Percentiles rank a stretch among this genome's conserved stretches.
phyloP scores from a whole-genome alignment of 768 basidiomycete genomes.

The Hirschioporus abietinus region DNA sequence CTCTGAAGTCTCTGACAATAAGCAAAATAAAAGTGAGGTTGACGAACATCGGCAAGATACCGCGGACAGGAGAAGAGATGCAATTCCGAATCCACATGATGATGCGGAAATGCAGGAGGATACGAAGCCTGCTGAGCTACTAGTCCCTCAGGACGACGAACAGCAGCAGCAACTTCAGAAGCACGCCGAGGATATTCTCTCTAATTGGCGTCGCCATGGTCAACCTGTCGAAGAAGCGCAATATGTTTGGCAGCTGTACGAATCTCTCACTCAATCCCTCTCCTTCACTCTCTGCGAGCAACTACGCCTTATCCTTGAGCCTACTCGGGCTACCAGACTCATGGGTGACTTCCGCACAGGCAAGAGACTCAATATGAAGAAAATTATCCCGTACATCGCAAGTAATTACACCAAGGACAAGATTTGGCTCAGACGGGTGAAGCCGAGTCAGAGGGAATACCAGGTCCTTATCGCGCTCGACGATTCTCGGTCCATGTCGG shows the following conservation, averaged over 20 bases:
- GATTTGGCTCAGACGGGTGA: slow-evolving; percentile 94
- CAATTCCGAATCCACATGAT: neutral
- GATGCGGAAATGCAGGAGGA: neutral
- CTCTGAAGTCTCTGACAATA: slow-evolving; percentile 6
- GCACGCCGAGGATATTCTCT: slow-evolving; percentile 45
- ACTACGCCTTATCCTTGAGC: slow-evolving; percentile 91
- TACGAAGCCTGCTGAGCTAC: neutral
- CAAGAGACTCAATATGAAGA: slow-evolving; percentile 98
- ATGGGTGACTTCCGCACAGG: slow-evolving; percentile 97
- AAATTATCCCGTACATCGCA: slow-evolving; percentile 96
- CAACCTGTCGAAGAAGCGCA: slow-evolving; percentile 54
- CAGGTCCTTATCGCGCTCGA: slow-evolving; percentile 93
- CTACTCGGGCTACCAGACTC: slow-evolving; percentile 87
- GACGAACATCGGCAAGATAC: neutral
- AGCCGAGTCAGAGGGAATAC: slow-evolving; percentile 91
- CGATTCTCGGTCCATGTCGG: slow-evolving; percentile 96
- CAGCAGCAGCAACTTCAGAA: slow-evolving; percentile 12
- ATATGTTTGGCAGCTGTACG: slow-evolving; percentile 88
- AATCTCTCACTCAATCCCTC: slow-evolving; percentile 84
- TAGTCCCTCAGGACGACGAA: neutral
- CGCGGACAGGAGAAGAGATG: neutral
- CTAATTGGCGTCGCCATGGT: slow-evolving; percentile 56
- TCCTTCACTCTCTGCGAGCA: slow-evolving; percentile 93
- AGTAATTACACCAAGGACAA: slow-evolving; percentile 99
- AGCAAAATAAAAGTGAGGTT: neutral